These are phyloP conservation scores for Annulohypoxylon stygium DNA, from an alignment of 495 filamentous ascomycete genomes.

Conservation along the genomic window DNA sequence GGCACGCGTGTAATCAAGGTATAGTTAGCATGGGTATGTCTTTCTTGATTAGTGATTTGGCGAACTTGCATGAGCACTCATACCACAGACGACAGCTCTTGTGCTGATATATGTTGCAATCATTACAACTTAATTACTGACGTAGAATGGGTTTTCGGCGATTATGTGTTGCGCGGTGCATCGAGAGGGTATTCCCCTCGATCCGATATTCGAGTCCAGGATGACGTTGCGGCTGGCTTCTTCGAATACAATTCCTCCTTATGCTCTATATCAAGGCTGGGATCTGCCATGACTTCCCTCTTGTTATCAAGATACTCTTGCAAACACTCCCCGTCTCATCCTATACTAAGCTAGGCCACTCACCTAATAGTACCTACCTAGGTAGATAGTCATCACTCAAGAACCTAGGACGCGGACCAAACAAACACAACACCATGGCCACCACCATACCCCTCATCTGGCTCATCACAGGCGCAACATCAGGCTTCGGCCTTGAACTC, in stretches of 20 bases:
- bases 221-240: neutral
- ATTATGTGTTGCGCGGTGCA: neutral
- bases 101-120: neutral
- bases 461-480: conserved; percentile 69
- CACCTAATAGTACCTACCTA: neutral
- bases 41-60: neutral
- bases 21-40: neutral
- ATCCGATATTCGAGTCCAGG: neutral
- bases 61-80: neutral
- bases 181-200: neutral
- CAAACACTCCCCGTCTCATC: too few relatives aligned
- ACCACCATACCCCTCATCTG: conserved; percentile 56
- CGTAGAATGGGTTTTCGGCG: neutral
- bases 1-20: neutral
- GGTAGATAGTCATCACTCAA: neutral
- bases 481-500: conserved; percentile 65
- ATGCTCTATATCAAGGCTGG: neutral
- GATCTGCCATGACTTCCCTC: neutral
- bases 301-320: neutral
- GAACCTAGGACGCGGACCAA: neutral
- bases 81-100: neutral
- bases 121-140: neutral
- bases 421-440: conserved; percentile 21
- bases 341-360: neutral
- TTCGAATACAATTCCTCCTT: neutral